phyloP scores from a whole-genome alignment of 2,329 filamentous ascomycete genomes.

The Geosmithia morbida region DNA sequence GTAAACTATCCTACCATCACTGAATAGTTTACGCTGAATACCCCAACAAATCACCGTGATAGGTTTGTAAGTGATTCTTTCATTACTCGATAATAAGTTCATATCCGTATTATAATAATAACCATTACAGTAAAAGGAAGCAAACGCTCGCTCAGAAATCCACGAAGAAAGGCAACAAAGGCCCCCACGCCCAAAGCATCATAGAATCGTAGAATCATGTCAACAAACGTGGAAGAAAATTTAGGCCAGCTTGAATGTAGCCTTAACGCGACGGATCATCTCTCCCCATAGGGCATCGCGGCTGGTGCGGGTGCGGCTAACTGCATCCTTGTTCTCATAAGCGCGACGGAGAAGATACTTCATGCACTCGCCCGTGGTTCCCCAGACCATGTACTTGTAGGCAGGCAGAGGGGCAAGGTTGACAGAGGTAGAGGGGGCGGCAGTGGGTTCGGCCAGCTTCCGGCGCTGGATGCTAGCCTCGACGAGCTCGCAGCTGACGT shows the following conservation, averaged over 20 bases:
- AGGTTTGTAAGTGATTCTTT: background rate
- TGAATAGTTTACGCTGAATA: background rate
- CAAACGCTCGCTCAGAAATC: background rate
- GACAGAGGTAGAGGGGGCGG: constrained; percentile 1
- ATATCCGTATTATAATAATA: background rate
- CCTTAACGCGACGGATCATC: constrained; percentile 38
- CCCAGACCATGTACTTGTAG: constrained; percentile 59
- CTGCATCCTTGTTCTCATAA: constrained; percentile 61
- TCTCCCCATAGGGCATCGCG: constrained; percentile 50
- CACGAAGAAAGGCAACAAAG: background rate
- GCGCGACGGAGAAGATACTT: constrained; percentile 54
- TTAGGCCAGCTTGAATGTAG: constrained; percentile 16
- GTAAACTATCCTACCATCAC: too few species aligned
- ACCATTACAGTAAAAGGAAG: background rate
- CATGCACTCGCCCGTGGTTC: constrained; percentile 65
- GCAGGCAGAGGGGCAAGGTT: constrained; percentile 32
- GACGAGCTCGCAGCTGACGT: constrained; percentile 57
- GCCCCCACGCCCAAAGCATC: background rate
- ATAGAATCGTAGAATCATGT: background rate
- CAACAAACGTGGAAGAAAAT: background rate
- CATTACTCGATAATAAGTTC: background rate
- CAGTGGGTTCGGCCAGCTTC: constrained; percentile 10
- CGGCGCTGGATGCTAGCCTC: constrained; percentile 18
- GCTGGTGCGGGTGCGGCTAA: constrained; percentile 45
- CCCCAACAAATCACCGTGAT: background rate